Percentiles rank a stretch among this genome's conserved stretches.
These are phyloP conservation scores for Neurospora sp. DNA, from an alignment of 2,329 filamentous ascomycete genomes.

Conservation along the genomic window DNA sequence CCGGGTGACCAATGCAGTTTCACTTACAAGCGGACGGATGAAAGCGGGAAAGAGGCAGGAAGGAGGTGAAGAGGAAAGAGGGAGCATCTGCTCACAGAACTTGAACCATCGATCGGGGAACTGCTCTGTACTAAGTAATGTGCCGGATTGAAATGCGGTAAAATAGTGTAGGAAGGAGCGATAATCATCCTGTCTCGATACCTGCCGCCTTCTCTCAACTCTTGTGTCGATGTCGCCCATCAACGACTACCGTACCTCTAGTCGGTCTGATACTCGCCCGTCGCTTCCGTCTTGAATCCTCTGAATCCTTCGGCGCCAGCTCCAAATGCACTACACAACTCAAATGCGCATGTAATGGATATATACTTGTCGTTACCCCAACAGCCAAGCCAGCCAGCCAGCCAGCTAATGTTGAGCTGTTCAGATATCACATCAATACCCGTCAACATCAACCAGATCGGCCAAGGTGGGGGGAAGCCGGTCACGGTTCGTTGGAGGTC, in stretches of 20 bases:
- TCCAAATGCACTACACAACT: not conserved
- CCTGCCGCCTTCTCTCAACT: too few relatives aligned
- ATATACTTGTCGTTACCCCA: not conserved
- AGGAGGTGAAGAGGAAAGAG: not conserved
- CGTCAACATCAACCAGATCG: not conserved
- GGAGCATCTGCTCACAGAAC: not conserved
- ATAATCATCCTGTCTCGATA: not conserved
- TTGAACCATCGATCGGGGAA: not conserved
- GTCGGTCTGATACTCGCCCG: too few relatives aligned
- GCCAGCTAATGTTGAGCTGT: not conserved
- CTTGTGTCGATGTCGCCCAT: not conserved
- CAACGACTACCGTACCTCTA: too few relatives aligned
- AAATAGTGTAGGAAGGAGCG: not conserved
- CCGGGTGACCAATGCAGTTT: too few relatives aligned
- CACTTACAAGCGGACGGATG: not conserved
- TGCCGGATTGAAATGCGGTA: too few relatives aligned
- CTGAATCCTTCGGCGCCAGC: not conserved
- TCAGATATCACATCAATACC: not conserved
- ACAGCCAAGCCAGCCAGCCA: not conserved
- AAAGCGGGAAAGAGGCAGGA: not conserved
- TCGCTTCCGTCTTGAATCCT: not conserved
- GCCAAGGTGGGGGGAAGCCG: not conserved
- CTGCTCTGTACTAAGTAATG: too few relatives aligned
- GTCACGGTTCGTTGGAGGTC: not conserved
- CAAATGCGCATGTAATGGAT: too few relatives aligned